Conservation (phyloP, 257 asterid genomes). For the Lavandula angustifolia region DNA sequence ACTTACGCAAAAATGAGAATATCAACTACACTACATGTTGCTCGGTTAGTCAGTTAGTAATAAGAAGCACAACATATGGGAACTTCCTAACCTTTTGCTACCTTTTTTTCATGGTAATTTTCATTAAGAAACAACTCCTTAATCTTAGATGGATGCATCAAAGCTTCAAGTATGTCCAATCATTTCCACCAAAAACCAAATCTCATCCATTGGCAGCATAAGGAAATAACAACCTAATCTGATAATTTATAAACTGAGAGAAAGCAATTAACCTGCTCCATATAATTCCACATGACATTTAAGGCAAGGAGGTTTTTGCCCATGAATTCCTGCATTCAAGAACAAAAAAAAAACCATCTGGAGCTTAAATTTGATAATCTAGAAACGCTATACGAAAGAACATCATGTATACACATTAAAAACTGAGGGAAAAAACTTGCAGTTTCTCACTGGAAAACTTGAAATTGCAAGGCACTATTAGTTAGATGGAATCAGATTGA, state of each 20-base stretch:
- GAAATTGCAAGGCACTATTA: slow-evolving; percentile 4
- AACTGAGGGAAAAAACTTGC: slow-evolving; percentile 13
- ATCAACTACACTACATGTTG: too few relatives aligned
- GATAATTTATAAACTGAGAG: slow-evolving; percentile 15
- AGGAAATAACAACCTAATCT: slow-evolving; percentile 6
- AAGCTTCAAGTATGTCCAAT: slow-evolving; percentile 14
- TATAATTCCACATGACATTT: slow-evolving; percentile 98
- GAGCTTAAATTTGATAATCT: slow-evolving; percentile 1
- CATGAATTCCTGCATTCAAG: slow-evolving; percentile 81
- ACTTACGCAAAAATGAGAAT: too few relatives aligned
- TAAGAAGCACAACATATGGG: too few relatives aligned
- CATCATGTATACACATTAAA: background rate
- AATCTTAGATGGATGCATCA: background rate
- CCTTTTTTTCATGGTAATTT: background rate
- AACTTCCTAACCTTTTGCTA: too few relatives aligned
- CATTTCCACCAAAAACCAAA: slow-evolving; percentile 1
- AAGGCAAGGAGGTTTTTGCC: slow-evolving; percentile 92
- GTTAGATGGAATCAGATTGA: background rate
- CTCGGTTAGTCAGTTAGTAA: too few relatives aligned
- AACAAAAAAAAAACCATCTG: slow-evolving; percentile 14
- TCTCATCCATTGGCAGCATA: slow-evolving; percentile 23
- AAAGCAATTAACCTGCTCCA: slow-evolving; percentile 74
- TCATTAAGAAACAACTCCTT: background rate
- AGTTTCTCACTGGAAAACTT: slow-evolving; percentile 15
- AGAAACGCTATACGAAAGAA: background rate